Percentiles rank a stretch among this genome's conserved stretches.
phyloP scores from a whole-genome alignment of 208 protist species.

The Leishmania lainsoni region DNA sequence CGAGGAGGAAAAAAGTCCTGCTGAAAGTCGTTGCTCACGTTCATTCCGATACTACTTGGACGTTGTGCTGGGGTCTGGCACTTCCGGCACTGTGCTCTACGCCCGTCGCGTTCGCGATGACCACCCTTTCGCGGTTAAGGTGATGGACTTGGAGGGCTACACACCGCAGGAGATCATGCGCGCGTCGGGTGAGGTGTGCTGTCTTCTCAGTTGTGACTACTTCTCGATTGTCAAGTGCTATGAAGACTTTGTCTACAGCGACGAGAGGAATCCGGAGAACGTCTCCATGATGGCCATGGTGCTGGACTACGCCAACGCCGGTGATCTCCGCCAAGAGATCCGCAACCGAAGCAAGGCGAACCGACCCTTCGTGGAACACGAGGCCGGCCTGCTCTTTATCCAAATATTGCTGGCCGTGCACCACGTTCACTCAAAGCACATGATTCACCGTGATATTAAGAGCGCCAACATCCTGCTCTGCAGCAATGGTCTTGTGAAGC shows the following conservation, averaged over 20 bases:
- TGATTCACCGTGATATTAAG: slow-evolving; percentile 89
- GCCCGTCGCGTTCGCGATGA: slow-evolving; percentile 50
- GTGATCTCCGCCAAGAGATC: slow-evolving; percentile 70
- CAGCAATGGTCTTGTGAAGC: slow-evolving; percentile 72
- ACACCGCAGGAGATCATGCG: slow-evolving; percentile 63
- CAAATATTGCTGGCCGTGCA: slow-evolving; percentile 74
- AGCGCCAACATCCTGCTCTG: slow-evolving; percentile 80
- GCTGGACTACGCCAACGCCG: slow-evolving; percentile 82
- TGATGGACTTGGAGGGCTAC: slow-evolving; percentile 61
- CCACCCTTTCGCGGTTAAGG: slow-evolving; percentile 57
- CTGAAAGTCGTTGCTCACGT: background rate
- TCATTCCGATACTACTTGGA: slow-evolving; percentile 63
- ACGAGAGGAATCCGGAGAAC: slow-evolving; percentile 46
- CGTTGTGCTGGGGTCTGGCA: slow-evolving; percentile 49
- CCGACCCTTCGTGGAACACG: slow-evolving; percentile 51
- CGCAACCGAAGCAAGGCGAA: slow-evolving; percentile 30
- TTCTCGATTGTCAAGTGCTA: slow-evolving; percentile 84
- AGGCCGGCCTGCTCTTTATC: slow-evolving; percentile 58
- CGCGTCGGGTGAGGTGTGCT: slow-evolving; percentile 55
- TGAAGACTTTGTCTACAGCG: slow-evolving; percentile 56
- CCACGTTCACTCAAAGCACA: slow-evolving; percentile 75
- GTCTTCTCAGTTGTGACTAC: slow-evolving; percentile 66
- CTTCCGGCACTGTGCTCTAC: slow-evolving; percentile 43
- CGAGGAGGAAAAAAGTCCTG: slow-evolving; percentile 14
- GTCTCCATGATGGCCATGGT: slow-evolving; percentile 65